Conservation (phyloP, 495 filamentous ascomycete genomes). For the Podospora appendiculata region DNA sequence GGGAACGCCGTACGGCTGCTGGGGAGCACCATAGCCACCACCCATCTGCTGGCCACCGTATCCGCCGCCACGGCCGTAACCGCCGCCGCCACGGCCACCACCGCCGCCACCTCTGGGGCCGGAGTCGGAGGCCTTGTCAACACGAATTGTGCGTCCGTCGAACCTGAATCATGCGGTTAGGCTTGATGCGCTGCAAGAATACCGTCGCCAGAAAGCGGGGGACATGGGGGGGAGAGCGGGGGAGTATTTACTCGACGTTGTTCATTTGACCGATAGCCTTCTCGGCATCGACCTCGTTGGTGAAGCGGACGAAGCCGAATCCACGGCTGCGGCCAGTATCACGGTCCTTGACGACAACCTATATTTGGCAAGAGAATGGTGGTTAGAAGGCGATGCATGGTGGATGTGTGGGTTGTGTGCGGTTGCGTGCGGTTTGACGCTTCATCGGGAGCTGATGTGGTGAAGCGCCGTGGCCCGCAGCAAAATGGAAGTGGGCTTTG, state of each 20-base stretch:
- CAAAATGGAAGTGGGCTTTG: constrained; percentile 9
- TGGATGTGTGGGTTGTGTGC: neutral
- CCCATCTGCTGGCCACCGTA: constrained; percentile 22
- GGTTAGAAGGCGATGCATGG: constrained; percentile 9
- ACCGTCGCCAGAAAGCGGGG: neutral
- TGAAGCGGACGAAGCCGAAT: constrained; percentile 93
- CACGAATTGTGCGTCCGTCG: constrained; percentile 90
- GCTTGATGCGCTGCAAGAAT: constrained; percentile 1
- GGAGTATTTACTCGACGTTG: constrained; percentile 71
- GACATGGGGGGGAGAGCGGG: neutral
- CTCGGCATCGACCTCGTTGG: constrained; percentile 73
- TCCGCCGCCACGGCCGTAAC: constrained; percentile 31
- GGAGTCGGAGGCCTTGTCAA: constrained; percentile 90
- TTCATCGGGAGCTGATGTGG: too few relatives aligned
- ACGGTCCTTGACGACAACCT: constrained; percentile 97
- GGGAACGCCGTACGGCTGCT: constrained; percentile 23
- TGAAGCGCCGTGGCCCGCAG: neutral
- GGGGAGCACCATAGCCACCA: constrained; percentile 28
- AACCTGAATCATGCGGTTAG: constrained; percentile 52
- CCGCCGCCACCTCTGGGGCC: constrained; percentile 49
- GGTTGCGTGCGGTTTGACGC: neutral
- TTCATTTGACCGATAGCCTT: constrained; percentile 80
- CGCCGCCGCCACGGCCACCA: constrained; percentile 27
- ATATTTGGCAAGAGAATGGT: constrained; percentile 2
- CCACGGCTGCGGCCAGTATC: constrained; percentile 93